A percentile compares a stretch with the other conserved stretches of the same genome.
Conservation (phyloP, 1,284 basidiomycete species). For the Cryptococcus hybrid region DNA sequence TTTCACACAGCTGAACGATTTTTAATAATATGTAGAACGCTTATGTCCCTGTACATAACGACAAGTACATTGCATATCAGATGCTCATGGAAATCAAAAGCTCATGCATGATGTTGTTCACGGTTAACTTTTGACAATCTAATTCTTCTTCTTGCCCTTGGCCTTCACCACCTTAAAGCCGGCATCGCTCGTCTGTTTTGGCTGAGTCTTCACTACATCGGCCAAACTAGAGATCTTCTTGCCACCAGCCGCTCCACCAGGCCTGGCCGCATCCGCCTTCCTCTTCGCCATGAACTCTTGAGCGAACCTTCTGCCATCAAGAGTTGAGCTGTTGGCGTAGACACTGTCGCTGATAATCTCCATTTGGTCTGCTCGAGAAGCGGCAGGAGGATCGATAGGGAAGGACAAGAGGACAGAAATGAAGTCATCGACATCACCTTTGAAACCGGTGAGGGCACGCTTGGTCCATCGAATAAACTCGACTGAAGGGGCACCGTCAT, state of each 20-base stretch:
- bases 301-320: conserved; percentile 93
- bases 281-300: conserved; percentile 83
- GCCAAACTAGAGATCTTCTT: conserved; percentile 28
- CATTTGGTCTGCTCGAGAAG: conserved; percentile 56
- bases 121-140: neutral
- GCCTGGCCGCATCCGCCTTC: conserved; percentile 64
- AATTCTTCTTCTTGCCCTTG: conserved; percentile 73
- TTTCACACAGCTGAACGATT: no score
- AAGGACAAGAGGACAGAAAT: conserved; percentile 87
- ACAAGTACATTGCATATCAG: no score
- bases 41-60: no score
- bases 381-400: conserved; percentile 78
- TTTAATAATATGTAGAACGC: conserved; percentile 35
- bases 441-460: conserved; percentile 82
- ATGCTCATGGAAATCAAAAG: no score
- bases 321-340: conserved; percentile 88
- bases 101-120: neutral
- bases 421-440: conserved; percentile 86
- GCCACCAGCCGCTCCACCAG: conserved; percentile 22
- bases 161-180: conserved; percentile 89
- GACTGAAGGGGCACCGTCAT: conserved; percentile 65
- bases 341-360: conserved; percentile 91
- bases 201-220: conserved; percentile 77
- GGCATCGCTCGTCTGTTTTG: conserved; percentile 75
- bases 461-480: conserved; percentile 93